Percentiles rank a stretch among this genome's conserved stretches.
Evolutionary conservation across 371 early-diverging fungal genomes (phyloP).

Genomic region (Rhizopus microsporus): DNA sequence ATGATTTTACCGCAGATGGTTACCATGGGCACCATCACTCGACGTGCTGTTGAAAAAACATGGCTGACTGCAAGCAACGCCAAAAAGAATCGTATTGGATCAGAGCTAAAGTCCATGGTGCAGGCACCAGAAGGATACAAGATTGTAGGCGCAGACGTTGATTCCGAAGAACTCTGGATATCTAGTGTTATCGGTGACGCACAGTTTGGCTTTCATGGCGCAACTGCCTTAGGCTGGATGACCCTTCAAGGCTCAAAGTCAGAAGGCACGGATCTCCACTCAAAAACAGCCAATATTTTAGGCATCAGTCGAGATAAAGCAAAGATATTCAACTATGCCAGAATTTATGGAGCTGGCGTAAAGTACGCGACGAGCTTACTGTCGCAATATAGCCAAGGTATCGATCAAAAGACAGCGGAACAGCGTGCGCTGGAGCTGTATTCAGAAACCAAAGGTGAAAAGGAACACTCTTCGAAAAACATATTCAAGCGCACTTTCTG

Average conservation of each 20-base stretch:
- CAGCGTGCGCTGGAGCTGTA: conserved; percentile 74
- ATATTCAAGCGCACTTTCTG: conserved; percentile 60
- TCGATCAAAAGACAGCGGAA: conserved; percentile 67
- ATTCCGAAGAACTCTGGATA: conserved; percentile 98
- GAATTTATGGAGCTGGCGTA: conserved; percentile 96
- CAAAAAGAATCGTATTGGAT: conserved; percentile 87
- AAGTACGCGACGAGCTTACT: conserved; percentile 83
- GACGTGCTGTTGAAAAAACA: conserved; percentile 91
- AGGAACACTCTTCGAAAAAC: conserved; percentile 39
- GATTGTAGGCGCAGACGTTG: conserved; percentile 97
- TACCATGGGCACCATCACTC: conserved; percentile 96
- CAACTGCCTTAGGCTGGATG: conserved; percentile 97
- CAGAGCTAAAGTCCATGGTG: conserved; percentile 91
- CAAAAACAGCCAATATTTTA: conserved; percentile 87
- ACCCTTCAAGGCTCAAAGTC: conserved; percentile 93
- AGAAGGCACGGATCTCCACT: conserved; percentile 92
- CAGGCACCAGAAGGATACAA: conserved; percentile 80
- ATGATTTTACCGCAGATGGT: conserved; percentile 93
- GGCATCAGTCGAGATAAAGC: conserved; percentile 90
- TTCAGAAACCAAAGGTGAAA: conserved; percentile 83
- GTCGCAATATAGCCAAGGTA: conserved; percentile 76
- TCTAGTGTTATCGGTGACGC: conserved; percentile 93
- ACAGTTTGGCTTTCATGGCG: conserved; percentile 92
- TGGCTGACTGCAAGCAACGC: conserved; percentile 98
- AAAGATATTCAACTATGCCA: conserved; percentile 95